phyloP scores from a whole-genome alignment of 306 rosid genomes.

The Cercis canadensis region DNA sequence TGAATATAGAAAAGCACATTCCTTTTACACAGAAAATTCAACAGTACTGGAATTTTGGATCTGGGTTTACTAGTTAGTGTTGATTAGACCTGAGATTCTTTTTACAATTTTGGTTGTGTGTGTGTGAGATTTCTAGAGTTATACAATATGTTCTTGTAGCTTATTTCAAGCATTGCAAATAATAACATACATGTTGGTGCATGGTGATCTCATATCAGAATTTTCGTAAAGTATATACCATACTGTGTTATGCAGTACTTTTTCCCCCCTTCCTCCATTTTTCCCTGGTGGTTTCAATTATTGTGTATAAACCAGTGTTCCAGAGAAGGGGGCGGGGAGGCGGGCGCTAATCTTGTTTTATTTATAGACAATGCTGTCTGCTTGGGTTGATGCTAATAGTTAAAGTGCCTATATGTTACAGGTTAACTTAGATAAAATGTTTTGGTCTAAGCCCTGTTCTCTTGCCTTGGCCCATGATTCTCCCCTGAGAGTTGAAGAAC shows the following conservation, averaged over 20 bases:
- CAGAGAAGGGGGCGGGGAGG: no score
- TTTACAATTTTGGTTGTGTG: not conserved
- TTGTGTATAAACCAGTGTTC: no score
- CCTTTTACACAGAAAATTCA: not conserved
- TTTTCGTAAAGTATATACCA: no score
- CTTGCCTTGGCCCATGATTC: conserved; percentile 74
- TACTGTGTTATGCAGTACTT: no score
- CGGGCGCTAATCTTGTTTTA: not conserved
- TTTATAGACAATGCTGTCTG: not conserved
- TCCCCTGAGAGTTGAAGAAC: conserved; percentile 78
- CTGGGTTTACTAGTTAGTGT: not conserved
- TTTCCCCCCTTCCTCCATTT: no score
- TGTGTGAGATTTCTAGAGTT: not conserved
- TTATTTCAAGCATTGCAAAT: no score
- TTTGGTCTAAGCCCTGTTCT: conserved; percentile 86
- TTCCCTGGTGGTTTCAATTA: no score
- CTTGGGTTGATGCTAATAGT: conserved; percentile 36
- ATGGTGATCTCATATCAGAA: no score
- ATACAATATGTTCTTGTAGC: not conserved
- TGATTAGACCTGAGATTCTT: not conserved
- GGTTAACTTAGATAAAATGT: conserved; percentile 75
- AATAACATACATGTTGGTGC: no score
- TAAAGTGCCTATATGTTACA: conserved; percentile 32
- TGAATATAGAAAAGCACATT: not conserved
- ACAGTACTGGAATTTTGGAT: not conserved